These are phyloP conservation scores for Amniculicola lignicola DNA, from an alignment of 495 filamentous ascomycete genomes.

Conservation along the genomic window DNA sequence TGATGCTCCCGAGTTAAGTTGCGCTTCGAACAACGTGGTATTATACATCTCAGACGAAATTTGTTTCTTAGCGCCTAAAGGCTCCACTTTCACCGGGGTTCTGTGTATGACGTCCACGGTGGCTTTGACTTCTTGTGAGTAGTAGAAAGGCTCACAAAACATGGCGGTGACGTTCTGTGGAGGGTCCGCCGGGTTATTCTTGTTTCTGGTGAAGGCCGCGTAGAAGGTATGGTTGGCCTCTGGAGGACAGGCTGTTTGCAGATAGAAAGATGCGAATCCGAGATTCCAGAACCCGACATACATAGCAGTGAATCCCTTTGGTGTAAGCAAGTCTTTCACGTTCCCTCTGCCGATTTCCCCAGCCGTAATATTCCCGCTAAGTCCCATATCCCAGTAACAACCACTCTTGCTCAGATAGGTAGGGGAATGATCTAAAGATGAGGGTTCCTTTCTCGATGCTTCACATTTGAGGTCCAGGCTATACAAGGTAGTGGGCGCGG, in stretches of 20 bases:
- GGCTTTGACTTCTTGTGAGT: slow-evolving; percentile 36
- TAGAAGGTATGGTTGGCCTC: slow-evolving; percentile 37
- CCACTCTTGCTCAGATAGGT: too few relatives aligned
- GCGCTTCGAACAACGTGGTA: neutral
- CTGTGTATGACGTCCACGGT: slow-evolving; percentile 29
- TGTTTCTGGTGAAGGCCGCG: slow-evolving; percentile 24
- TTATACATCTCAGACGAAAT: slow-evolving; percentile 34
- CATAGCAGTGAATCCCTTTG: slow-evolving; percentile 21
- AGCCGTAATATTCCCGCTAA: too few relatives aligned
- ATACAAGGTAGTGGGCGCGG: slow-evolving; percentile 37
- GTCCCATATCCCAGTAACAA: too few relatives aligned
- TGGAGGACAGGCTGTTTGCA: slow-evolving; percentile 34
- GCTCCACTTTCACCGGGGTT: slow-evolving; percentile 5
- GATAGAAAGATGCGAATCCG: slow-evolving; percentile 21
- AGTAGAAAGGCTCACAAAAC: slow-evolving; percentile 46
- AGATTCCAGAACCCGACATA: slow-evolving; percentile 41
- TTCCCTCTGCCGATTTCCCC: too few relatives aligned
- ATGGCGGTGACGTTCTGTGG: slow-evolving; percentile 32
- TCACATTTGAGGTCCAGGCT: slow-evolving; percentile 42
- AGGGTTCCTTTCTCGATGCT: slow-evolving; percentile 24
- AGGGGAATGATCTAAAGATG: too few relatives aligned
- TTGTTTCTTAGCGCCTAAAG: slow-evolving; percentile 19
- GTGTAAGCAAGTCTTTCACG: too few relatives aligned
- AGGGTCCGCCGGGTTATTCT: slow-evolving; percentile 1
- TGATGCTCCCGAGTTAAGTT: neutral